These are phyloP conservation scores for Colletotrichum lini DNA, from an alignment of 2,329 filamentous ascomycete genomes.

Conservation along the genomic window DNA sequence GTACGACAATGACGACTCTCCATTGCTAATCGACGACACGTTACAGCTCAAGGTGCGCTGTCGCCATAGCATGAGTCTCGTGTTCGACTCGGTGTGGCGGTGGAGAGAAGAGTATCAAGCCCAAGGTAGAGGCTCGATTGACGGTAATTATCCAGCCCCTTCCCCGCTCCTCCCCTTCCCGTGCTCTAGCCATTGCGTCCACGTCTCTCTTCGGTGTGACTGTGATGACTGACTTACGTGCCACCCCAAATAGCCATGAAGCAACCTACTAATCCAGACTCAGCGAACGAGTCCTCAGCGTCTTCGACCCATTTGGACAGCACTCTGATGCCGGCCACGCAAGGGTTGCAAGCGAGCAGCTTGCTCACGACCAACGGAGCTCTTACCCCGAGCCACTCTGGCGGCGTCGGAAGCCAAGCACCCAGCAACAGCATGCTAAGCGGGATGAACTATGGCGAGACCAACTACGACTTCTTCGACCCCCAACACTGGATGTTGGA, in stretches of 20 bases:
- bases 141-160: constrained; percentile 68
- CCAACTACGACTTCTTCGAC: constrained; percentile 90
- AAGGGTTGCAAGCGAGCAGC: constrained; percentile 63
- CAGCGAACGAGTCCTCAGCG: constrained; percentile 79
- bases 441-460: constrained; percentile 72
- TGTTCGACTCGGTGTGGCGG: constrained; percentile 88
- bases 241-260: constrained; percentile 73
- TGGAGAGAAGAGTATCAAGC: constrained; percentile 87
- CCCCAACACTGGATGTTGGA: constrained; percentile 95
- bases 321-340: constrained; percentile 67
- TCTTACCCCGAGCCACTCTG: constrained; percentile 65
- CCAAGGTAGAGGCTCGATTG: constrained; percentile 77
- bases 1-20: constrained; percentile 64
- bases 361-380: constrained; percentile 65
- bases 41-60: constrained; percentile 87
- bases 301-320: constrained; percentile 76
- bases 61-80: constrained; percentile 86
- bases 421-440: constrained; percentile 62
- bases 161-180: constrained; percentile 12
- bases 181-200: constrained; percentile 42
- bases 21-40: constrained; percentile 74
- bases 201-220: constrained; percentile 44
- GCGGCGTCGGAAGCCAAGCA: constrained; percentile 46
- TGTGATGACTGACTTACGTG: constrained; percentile 48
- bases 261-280: constrained; percentile 89